Evolutionary conservation across 1,284 basidiomycete genomes (phyloP), one percentile per base, ranked within the genome.

Genomic region (Omphalotus olearius): DNA sequence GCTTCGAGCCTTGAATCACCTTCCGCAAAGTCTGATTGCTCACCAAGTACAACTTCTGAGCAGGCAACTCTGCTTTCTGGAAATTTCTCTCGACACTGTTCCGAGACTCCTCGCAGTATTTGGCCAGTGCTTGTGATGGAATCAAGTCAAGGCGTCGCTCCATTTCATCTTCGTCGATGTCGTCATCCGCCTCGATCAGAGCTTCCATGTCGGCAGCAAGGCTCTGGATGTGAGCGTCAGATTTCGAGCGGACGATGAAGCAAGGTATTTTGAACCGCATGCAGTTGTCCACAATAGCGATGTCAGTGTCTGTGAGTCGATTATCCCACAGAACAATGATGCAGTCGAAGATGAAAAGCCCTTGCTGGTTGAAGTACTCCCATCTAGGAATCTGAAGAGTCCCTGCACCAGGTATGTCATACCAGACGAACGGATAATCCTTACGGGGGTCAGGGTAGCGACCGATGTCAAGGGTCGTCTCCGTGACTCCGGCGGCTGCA

Each of bases 331-430:
- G 45, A 37, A 62, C 52, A 44, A 69, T 49, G 59, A 70, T 51
- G 33, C 58, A 64, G 41, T 71, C 68, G 48, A 70, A 70, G 45
- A 70, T 58, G 30, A 66, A 70, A 39, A 70, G 61, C 6, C 68
- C 67, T 47, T 71, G 67, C 7, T 63, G 51, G 26, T 68, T 69
- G 55, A 71, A 71, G 50, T 70, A 71, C 30, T 65, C 61, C 68
- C 68, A 69, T 47, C 66, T 63, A 16, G 61, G 60, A 43, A 64
- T 51, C 33, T 59, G 62, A 13, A 67, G 55, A 1, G 69, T 71
- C 10, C 64, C 66, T 11, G 68, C 65, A 9, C 69, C 69, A 0
- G 69, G 69, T 20, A 70, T 54, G 45, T 71, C 69, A 47, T 64
- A 70, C 69, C 69, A 70, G 5, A 61, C 59, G 39, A 65, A 60